Conservation (phyloP, 768 basidiomycete species). For the Chalciporus sphaerocephalus region DNA sequence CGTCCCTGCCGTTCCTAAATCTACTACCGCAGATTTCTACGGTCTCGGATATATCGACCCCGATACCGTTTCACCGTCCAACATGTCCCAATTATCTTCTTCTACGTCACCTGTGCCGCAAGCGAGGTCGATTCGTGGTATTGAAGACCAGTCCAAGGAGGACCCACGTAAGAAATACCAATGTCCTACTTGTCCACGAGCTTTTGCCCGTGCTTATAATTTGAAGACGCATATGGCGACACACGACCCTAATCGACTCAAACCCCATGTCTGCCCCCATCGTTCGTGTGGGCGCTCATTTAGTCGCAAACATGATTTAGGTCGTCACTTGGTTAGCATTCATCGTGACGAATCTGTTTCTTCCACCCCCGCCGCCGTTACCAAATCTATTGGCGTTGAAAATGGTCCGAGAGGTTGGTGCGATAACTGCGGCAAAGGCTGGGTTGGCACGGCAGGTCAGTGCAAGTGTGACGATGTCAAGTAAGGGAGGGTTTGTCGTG, state of each 20-base stretch:
- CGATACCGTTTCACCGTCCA: constrained; percentile 53
- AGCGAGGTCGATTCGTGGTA: constrained; percentile 34
- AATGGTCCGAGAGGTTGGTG: constrained; percentile 66
- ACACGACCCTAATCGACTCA: constrained; percentile 87
- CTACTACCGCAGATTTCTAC: constrained; percentile 47
- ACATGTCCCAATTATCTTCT: constrained; percentile 47
- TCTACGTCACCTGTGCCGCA: constrained; percentile 40
- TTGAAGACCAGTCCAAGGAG: constrained; percentile 44
- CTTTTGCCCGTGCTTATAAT: constrained; percentile 91
- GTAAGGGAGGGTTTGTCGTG: constrained; percentile 33
- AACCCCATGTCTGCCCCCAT: constrained; percentile 87
- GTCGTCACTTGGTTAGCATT: constrained; percentile 83
- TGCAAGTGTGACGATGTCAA: constrained; percentile 67
- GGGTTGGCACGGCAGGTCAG: constrained; percentile 47
- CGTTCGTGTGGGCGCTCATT: constrained; percentile 84
- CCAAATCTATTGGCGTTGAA: constrained; percentile 63
- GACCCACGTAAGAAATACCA: constrained; percentile 78
- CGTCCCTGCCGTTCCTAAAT: constrained; percentile 45
- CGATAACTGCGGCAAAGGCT: constrained; percentile 68
- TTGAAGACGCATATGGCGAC: constrained; percentile 94
- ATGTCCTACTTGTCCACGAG: constrained; percentile 72
- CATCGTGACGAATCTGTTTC: constrained; percentile 65
- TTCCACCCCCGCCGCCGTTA: constrained; percentile 36
- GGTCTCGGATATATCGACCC: constrained; percentile 29
- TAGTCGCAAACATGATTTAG: constrained; percentile 90